Evolutionary conservation across 1,284 basidiomycete genomes (phyloP), one percentile per base, ranked within the genome.

Genomic region (Hypsizygus ulmarius): DNA sequence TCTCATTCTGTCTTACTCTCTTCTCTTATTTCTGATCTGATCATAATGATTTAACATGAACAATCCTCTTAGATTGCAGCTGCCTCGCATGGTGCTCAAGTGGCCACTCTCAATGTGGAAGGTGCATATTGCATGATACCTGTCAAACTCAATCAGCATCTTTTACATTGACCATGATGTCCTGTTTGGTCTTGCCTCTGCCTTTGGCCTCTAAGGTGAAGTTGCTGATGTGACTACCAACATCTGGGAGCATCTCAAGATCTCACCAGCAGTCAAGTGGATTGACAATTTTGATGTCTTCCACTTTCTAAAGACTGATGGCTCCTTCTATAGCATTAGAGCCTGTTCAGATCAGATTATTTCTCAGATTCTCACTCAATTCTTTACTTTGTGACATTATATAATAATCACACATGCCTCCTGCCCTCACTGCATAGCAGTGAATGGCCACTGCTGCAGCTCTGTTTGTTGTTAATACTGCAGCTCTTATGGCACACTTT

Each of bases 71-170:
- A 40, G 39, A 27, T 40, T 40, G 4, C 39, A 3, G 3, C 39
- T n/a, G 39, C 39, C 11, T 35, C 44, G 15, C 36, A 25, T 39
- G 37, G 44, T 14, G 38, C 44, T 11, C 44, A 45, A 11, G 44
- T 28, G 1, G 37, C 44, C 7, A 21, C 35, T 15, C 15, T 39
- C 3, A 35, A 45, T 38, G 38, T 39, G 10, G 35, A 19, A 14
- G 38, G 32, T 7, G 44, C 36, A 0, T 45, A 45, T 21, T 16
- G 36, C 9, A 38, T 15, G n/a, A 30, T 29, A 15, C 44, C 44
- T 14, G 38, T 45, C 11, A 16, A 12, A 6, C 28, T 27, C 11
- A 1, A 7, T 5, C 44, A 45, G 21, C 15, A 30, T 15, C n/a
- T 37, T 45, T 16, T 38, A 25, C 25, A n/a, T 25, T 27, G 39